A percentile compares a stretch with the other conserved stretches of the same genome.
These are phyloP conservation scores for Entoloma clypeatum DNA, from an alignment of 1,284 basidiomycete genomes.

Conservation along the genomic window DNA sequence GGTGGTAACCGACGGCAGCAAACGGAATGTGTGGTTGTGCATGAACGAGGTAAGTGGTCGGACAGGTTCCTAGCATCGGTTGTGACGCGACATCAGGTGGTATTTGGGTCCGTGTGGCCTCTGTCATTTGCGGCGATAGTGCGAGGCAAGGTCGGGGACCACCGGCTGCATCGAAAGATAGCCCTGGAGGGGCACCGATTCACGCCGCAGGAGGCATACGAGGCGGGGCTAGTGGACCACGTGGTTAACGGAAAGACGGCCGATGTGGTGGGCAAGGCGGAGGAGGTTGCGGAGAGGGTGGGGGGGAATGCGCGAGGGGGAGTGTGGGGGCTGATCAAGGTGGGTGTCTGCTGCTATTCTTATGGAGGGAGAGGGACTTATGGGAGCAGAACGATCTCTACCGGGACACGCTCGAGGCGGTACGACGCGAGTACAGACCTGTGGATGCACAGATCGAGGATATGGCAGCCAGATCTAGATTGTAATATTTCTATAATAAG, in stretches of 20 bases:
- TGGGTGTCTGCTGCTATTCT: constrained; percentile 19
- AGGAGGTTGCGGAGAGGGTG: constrained; percentile 51
- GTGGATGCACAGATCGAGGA: constrained; percentile 36
- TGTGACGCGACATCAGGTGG: constrained; percentile 45
- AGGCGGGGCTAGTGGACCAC: constrained; percentile 70
- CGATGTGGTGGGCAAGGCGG: constrained; percentile 59
- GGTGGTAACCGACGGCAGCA: constrained; percentile 80
- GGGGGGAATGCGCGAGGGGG: constrained; percentile 47
- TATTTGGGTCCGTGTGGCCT: constrained; percentile 81
- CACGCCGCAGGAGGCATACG: constrained; percentile 68
- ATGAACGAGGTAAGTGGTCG: constrained; percentile 80
- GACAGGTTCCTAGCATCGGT: neutral
- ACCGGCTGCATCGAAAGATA: constrained; percentile 67
- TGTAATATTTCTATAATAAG: constrained; percentile 27
- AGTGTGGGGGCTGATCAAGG: constrained; percentile 69
- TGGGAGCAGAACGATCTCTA: constrained; percentile 40
- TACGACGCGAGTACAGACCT: constrained; percentile 34
- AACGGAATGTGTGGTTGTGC: constrained; percentile 77
- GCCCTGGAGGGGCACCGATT: constrained; percentile 84
- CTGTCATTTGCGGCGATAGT: constrained; percentile 68
- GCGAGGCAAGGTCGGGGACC: constrained; percentile 61
- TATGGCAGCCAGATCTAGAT: constrained; percentile 38
- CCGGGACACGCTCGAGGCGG: constrained; percentile 39
- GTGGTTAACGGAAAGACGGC: constrained; percentile 56
- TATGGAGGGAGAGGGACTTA: neutral